These are phyloP conservation scores for Metroxylon sagu DNA, from an alignment of 176 grass and related monocot species.

Conservation along the genomic window DNA sequence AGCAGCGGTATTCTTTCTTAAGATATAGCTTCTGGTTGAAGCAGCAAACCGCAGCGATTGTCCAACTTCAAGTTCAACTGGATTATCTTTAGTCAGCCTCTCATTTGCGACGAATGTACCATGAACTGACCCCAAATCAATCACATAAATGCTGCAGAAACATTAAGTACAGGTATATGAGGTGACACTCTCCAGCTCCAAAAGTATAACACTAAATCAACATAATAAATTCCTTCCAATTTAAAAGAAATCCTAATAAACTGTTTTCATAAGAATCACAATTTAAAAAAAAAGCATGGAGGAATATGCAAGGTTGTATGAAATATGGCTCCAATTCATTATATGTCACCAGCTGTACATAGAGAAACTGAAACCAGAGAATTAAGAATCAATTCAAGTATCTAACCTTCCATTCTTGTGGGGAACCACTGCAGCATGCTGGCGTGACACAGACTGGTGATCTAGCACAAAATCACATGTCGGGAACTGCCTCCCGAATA, in stretches of 20 bases:
- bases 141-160: conserved; percentile 69
- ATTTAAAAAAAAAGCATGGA: no score
- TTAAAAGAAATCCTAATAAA: no score
- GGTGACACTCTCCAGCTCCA: no score
- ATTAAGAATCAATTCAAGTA: neutral
- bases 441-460: conserved; percentile 91
- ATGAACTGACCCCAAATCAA: conserved; percentile 91
- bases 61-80: conserved; percentile 90
- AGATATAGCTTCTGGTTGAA: conserved; percentile 78
- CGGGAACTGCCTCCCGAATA: conserved; percentile 85
- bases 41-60: conserved; percentile 90
- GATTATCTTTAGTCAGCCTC: conserved; percentile 75
- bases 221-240: no score
- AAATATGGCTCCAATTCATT: no score
- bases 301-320: no score
- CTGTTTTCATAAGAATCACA: no score
- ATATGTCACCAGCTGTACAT: no score
- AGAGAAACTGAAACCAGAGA: neutral
- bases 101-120: conserved; percentile 97
- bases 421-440: conserved; percentile 85
- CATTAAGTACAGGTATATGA: conserved; percentile 9
- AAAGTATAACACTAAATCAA: no score
- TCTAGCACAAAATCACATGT: conserved; percentile 88
- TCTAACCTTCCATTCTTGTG: conserved; percentile 89
- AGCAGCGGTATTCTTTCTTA: conserved; percentile 63